These are phyloP conservation scores for Penicillium maclennaniae DNA, from an alignment of 495 filamentous ascomycete species.

Conservation along the genomic window DNA sequence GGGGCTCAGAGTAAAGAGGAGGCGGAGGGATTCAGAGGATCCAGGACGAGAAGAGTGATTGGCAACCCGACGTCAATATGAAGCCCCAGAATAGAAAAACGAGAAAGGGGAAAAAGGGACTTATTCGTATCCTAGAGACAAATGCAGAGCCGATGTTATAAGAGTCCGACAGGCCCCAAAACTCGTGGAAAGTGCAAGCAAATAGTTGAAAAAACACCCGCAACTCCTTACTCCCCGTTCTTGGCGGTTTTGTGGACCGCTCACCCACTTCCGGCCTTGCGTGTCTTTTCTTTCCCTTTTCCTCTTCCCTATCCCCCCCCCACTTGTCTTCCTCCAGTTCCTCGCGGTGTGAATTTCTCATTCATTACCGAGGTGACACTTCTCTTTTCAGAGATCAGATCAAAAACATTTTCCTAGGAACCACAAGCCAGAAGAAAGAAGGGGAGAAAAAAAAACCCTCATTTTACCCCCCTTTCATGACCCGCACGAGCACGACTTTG, in stretches of 20 bases:
- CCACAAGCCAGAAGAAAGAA: constrained; percentile 7
- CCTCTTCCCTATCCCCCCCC: constrained; percentile 10
- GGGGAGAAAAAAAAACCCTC: background rate
- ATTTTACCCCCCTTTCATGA: constrained; percentile 15
- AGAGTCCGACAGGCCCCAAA: background rate
- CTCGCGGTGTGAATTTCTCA: background rate
- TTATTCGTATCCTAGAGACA: background rate
- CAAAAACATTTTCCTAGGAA: background rate
- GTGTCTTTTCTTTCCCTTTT: constrained; percentile 10
- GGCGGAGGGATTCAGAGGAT: background rate
- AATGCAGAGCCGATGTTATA: background rate
- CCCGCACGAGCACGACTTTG: constrained; percentile 20
- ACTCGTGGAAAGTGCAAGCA: background rate
- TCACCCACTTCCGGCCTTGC: constrained; percentile 11
- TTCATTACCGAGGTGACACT: background rate
- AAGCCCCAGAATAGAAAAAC: background rate
- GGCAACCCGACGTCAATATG: background rate
- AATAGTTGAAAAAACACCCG: background rate
- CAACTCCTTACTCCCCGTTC: constrained; percentile 24
- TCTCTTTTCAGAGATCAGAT: background rate
- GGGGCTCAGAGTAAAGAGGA: background rate
- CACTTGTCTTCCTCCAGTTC: constrained; percentile 10
- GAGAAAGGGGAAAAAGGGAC: background rate
- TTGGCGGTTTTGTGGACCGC: constrained; percentile 22
- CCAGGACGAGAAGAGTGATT: background rate